Evolutionary conservation across 805 yeast genomes (phyloP).

Genomic region (Lipomyces kockii): DNA sequence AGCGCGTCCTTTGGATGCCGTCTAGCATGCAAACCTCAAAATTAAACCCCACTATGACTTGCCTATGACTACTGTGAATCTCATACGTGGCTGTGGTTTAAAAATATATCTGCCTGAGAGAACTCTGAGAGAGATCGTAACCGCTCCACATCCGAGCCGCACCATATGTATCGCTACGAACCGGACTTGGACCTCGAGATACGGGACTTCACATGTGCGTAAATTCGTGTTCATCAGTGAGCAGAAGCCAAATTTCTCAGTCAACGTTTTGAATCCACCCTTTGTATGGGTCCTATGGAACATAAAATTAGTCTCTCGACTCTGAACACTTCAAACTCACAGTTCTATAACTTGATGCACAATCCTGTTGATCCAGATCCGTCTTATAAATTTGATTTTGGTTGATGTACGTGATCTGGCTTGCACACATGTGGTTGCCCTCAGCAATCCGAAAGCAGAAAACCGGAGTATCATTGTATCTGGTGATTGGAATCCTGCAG

Average conservation of each 20-base stretch:
- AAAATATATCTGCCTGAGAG: too few relatives aligned
- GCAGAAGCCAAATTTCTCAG: constrained; percentile 36
- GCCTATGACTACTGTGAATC: too few relatives aligned
- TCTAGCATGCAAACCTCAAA: too few relatives aligned
- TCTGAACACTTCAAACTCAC: constrained; percentile 47
- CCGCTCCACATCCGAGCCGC: too few relatives aligned
- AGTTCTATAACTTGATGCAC: constrained; percentile 44
- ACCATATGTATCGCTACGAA: too few relatives aligned
- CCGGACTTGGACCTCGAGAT: too few relatives aligned
- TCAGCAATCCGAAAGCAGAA: constrained; percentile 38
- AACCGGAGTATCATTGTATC: constrained; percentile 15
- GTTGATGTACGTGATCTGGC: constrained; percentile 69
- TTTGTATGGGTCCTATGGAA: constrained; percentile 40
- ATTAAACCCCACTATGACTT: too few relatives aligned
- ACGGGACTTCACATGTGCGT: too few relatives aligned
- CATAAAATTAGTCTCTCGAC: background rate
- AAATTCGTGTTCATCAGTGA: constrained; percentile 45
- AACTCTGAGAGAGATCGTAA: too few relatives aligned
- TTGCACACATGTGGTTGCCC: constrained; percentile 56
- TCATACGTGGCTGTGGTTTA: too few relatives aligned
- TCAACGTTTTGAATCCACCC: constrained; percentile 41
- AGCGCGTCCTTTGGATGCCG: too few relatives aligned
- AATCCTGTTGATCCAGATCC: constrained; percentile 12
- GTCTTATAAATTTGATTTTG: constrained; percentile 26
- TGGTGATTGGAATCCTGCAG: constrained; percentile 5